Evolutionary conservation across 2,329 filamentous ascomycete species (phyloP).

Genomic region (Aspergillus bombycis): DNA sequence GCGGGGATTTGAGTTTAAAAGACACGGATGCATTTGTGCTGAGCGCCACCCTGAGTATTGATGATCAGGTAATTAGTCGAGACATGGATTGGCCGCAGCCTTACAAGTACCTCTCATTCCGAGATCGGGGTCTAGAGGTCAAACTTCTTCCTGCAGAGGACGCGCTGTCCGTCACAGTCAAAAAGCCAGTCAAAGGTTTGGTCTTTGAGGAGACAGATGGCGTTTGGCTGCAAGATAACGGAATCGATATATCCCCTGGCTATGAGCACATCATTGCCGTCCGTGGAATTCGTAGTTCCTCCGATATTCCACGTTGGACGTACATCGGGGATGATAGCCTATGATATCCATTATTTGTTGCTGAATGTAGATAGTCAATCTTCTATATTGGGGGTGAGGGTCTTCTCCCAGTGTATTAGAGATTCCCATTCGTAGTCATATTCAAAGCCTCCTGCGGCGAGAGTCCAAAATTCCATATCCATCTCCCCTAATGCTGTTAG

Average conservation of each 20-base stretch:
- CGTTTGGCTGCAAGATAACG: neutral
- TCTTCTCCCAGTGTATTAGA: no score
- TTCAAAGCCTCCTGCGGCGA: no score
- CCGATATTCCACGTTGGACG: neutral
- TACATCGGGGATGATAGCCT: neutral
- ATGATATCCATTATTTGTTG: neutral
- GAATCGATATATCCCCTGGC: constrained; percentile 4
- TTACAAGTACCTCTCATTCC: constrained; percentile 3
- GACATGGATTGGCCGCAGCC: constrained; percentile 8
- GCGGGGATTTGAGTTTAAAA: neutral
- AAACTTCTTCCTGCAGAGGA: neutral
- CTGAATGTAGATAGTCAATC: neutral
- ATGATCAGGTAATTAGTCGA: neutral
- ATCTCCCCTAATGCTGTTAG: neutral
- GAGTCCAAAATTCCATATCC: neutral
- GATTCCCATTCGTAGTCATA: no score
- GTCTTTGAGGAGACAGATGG: constrained; percentile 2
- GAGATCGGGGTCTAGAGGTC: neutral
- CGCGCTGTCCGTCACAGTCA: neutral
- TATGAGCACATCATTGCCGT: neutral
- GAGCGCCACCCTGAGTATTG: neutral
- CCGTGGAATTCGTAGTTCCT: neutral
- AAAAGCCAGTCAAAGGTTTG: neutral
- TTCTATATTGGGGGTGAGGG: no score
- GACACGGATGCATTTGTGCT: constrained; percentile 18